phyloP scores from a whole-genome alignment of 2,329 filamentous ascomycete genomes.

The Penicillium sp. region DNA sequence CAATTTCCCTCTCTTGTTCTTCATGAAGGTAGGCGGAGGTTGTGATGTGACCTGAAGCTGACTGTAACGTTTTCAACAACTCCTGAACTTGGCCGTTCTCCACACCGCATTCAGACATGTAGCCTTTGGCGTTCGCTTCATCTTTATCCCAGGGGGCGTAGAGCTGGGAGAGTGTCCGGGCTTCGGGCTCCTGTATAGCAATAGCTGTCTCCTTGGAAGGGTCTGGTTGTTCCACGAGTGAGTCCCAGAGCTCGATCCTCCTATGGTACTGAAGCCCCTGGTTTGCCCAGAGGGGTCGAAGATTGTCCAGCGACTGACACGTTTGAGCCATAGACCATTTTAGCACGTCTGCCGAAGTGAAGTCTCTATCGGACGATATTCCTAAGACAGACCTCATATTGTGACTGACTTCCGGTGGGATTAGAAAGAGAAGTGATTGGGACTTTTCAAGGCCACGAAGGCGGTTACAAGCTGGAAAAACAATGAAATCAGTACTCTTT shows the following conservation, averaged over 20 bases:
- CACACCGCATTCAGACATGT: not conserved
- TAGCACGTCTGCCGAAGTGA: not conserved
- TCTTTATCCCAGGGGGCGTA: conserved; percentile 8
- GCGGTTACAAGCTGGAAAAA: not conserved
- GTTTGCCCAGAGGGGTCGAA: not conserved
- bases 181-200: conserved; percentile 1
- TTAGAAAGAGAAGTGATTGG: not conserved
- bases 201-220: not conserved
- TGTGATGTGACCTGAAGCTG: conserved; percentile 45
- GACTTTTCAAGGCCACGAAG: not conserved
- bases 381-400: not conserved
- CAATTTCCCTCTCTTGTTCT: conserved; percentile 62
- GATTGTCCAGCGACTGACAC: not conserved
- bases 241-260: not conserved
- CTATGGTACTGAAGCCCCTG: not conserved
- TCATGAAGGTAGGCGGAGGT: conserved; percentile 50
- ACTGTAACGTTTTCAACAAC: conserved; percentile 1
- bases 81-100: not conserved
- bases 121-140: not conserved
- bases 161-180: conserved; percentile 1
- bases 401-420: not conserved
- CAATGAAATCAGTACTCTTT: not conserved
- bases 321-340: not conserved
- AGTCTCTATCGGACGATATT: not conserved
- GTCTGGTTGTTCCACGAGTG: not conserved